Conservation (phyloP, 768 basidiomycete species). For the Neoboletus brunneissimus region DNA sequence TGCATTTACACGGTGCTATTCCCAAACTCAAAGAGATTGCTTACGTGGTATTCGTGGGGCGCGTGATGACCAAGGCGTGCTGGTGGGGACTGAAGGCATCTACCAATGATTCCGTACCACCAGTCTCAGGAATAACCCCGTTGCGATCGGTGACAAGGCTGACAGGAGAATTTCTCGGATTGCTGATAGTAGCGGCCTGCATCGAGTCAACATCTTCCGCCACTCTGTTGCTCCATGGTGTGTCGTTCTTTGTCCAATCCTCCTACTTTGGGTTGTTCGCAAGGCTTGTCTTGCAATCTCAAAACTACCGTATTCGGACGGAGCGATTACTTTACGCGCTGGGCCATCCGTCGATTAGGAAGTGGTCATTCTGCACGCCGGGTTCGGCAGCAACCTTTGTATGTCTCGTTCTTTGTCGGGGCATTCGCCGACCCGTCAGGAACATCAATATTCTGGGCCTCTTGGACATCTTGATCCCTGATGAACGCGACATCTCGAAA, state of each 20-base stretch:
- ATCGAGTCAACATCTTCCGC: slow-evolving; percentile 1
- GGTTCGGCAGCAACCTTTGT: slow-evolving; percentile 18
- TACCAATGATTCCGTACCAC: not conserved
- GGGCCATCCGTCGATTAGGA: slow-evolving; percentile 6
- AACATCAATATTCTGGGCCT: slow-evolving; percentile 8
- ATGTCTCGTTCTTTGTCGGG: slow-evolving; percentile 15
- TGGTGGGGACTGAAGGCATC: slow-evolving; percentile 16
- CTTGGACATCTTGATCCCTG: slow-evolving; percentile 12
- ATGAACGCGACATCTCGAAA: slow-evolving; percentile 15
- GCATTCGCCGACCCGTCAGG: slow-evolving; percentile 12
- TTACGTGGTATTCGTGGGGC: slow-evolving; percentile 5
- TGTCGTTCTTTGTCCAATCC: slow-evolving; percentile 11
- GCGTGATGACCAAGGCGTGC: slow-evolving; percentile 4
- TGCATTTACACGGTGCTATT: slow-evolving; percentile 5
- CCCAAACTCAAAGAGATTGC: slow-evolving; percentile 6
- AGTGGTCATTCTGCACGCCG: slow-evolving; percentile 14
- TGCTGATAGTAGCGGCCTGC: slow-evolving; percentile 4
- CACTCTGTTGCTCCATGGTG: slow-evolving; percentile 6
- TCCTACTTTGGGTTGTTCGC: slow-evolving; percentile 19
- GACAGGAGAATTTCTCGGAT: slow-evolving; percentile 10
- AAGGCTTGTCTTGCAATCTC: slow-evolving; percentile 13
- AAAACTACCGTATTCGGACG: slow-evolving; percentile 17
- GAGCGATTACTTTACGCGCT: slow-evolving; percentile 9
- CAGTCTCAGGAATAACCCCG: not conserved
- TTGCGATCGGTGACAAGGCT: slow-evolving; percentile 11